Evolutionary conservation across 2,329 filamentous ascomycete species (phyloP).

Genomic region (Ascosphaera pollenicola): DNA sequence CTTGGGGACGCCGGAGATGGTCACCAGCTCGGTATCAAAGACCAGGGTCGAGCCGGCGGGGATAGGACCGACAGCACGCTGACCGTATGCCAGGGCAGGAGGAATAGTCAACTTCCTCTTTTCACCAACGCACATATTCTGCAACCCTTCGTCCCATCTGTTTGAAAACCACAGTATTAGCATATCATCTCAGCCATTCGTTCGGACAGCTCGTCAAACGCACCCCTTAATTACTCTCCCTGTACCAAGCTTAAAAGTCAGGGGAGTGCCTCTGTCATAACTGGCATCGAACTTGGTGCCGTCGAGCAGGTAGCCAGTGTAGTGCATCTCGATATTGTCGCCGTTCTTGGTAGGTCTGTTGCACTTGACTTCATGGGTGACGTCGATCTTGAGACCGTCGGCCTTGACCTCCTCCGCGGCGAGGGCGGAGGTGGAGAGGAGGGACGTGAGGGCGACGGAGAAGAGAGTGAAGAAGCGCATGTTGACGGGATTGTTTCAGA

Average conservation of each 20-base stretch:
- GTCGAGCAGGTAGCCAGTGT: conserved; percentile 58
- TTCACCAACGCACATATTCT: conserved; percentile 93
- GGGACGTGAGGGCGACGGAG: conserved; percentile 15
- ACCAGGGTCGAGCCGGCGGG: conserved; percentile 62
- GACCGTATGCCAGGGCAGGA: conserved; percentile 66
- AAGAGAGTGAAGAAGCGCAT: conserved; percentile 10
- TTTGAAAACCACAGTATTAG: too few species aligned
- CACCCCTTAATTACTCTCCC: conserved; percentile 80
- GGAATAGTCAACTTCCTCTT: conserved; percentile 77
- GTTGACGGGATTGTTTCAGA: background rate
- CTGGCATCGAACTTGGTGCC: conserved; percentile 67
- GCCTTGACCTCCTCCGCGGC: conserved; percentile 27
- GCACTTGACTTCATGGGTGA: conserved; percentile 53
- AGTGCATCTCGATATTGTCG: conserved; percentile 71
- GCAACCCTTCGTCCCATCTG: conserved; percentile 73
- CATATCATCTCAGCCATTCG: background rate
- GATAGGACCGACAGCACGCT: conserved; percentile 56
- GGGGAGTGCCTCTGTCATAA: conserved; percentile 55
- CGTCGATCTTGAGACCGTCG: conserved; percentile 51
- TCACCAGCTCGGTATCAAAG: conserved; percentile 79
- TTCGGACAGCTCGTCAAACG: conserved; percentile 13
- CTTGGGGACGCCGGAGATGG: conserved; percentile 48
- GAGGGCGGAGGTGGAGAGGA: conserved; percentile 18
- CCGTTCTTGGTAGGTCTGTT: conserved; percentile 53
- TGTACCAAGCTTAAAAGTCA: conserved; percentile 56